Base-by-base conservation (phyloP, 163 green algal species). In the Scenedesmus sp. region DNA sequence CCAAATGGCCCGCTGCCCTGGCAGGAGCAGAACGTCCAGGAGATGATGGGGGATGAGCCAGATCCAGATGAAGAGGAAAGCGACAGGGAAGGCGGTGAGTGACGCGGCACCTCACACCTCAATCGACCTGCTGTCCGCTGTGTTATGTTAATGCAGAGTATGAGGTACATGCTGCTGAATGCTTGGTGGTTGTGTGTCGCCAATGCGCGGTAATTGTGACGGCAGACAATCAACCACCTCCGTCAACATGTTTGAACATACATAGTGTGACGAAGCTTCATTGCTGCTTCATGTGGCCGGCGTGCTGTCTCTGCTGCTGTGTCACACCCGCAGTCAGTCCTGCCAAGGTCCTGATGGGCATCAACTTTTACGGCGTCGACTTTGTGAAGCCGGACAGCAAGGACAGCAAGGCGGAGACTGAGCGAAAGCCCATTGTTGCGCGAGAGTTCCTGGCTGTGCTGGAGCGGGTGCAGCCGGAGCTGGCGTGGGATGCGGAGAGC, bases 291-390 rank as follows among this genome's bases (percentile, higher is more conserved):
- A n/a, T n/a, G n/a, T n/a, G n/a, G n/a, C n/a, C n/a, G n/a, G n/a
- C n/a, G n/a, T n/a, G n/a, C n/a, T 40, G 5, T 40, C 6, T 37
- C 65, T 76, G 65, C 65, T 40, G 30, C 65, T 53, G 7, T 30
- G 18, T 49, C n/a, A 78, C 13, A 15, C 40, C 26, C 44, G 72
- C 59, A 78, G 70, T 88, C 7, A 2, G 35, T 0, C 80, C 88
- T 24, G 35, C 20, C 7, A 78, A 94, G 35, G 40, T 96, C n/a
- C 85, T 96, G 53, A 51, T 97, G 73, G 96, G 96, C 0, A 33
- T 96, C 33, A 96, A 96, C 82, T 98, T 97, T 84, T 98, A 96
- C 82, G 96, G 95, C 61, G 81, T 42, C 33, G 80, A 89, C 61
- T 92, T 43, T 68, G 49, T 33, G 22, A 59, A 46, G 33, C 86